Percentiles rank a stretch among this genome's conserved stretches.
Evolutionary conservation across 108 stramenopile genomes (phyloP).

Genomic region (Nannochloropsis oceanica): DNA sequence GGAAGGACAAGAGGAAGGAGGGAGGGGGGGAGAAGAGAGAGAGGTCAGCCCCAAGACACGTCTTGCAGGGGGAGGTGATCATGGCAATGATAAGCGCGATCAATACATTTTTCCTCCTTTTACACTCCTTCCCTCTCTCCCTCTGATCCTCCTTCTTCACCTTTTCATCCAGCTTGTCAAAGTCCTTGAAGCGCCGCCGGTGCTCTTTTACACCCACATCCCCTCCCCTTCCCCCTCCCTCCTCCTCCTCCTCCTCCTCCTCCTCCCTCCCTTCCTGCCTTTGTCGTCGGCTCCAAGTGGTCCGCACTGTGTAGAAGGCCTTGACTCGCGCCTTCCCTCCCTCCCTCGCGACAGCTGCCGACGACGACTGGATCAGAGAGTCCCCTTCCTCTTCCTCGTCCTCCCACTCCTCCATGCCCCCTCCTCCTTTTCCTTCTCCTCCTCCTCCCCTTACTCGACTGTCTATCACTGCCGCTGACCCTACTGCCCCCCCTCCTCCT

Average conservation of each 20-base stretch:
- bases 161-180: not conserved
- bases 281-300: no score
- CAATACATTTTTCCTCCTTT: no score
- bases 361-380: not conserved
- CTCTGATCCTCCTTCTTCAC: not conserved
- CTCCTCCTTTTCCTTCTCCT: no score
- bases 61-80: not conserved
- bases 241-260: not conserved
- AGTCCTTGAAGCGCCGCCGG: not conserved
- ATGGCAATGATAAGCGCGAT: no score
- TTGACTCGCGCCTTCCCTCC: not conserved
- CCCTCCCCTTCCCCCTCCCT: not conserved
- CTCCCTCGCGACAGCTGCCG: not conserved
- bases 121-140: not conserved
- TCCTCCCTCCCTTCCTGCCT: not conserved
- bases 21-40: not conserved
- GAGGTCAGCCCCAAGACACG: not conserved
- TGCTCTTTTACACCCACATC: not conserved
- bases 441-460: no score
- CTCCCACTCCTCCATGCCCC: not conserved
- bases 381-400: not conserved
- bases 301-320: not conserved
- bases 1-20: no score
- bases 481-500: not conserved
- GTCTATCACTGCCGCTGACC: no score